Evolutionary conservation across 2,329 filamentous ascomycete genomes (phyloP).

Genomic region (Didymella exigua): DNA sequence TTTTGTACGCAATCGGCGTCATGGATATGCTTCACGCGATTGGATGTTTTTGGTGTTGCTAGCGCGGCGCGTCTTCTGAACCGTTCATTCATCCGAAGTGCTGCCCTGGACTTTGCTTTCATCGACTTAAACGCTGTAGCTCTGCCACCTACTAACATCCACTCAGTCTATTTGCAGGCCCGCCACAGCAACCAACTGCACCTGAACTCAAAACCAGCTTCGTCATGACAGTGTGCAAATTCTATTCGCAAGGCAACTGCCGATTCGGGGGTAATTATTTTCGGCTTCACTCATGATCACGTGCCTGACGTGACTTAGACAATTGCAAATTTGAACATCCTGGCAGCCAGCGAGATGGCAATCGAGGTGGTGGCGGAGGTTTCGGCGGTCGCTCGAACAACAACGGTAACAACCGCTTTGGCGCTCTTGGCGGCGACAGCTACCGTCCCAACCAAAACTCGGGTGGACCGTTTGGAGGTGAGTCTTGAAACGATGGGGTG

Average conservation of each 20-base stretch:
- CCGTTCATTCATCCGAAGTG: conserved; percentile 20
- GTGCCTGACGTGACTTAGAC: conserved; percentile 50
- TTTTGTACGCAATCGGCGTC: conserved; percentile 12
- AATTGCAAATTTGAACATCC: conserved; percentile 67
- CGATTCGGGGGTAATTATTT: conserved; percentile 63
- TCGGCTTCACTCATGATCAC: background rate
- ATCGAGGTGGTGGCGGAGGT: conserved; percentile 31
- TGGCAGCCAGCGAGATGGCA: conserved; percentile 41
- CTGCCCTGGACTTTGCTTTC: conserved; percentile 12
- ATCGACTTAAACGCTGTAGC: conserved; percentile 10
- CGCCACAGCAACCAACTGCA: background rate
- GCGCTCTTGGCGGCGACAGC: conserved; percentile 51
- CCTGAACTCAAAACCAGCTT: background rate
- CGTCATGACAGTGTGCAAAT: conserved; percentile 62
- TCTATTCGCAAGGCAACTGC: conserved; percentile 69
- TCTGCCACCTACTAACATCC: conserved; percentile 17
- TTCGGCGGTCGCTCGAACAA: conserved; percentile 32
- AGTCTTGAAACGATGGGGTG: conserved; percentile 15
- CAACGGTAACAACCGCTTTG: conserved; percentile 58
- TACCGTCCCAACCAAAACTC: conserved; percentile 37
- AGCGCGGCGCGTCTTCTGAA: conserved; percentile 28
- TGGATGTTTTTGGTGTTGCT: conserved; percentile 17
- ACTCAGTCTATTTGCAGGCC: conserved; percentile 19
- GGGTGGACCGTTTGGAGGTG: conserved; percentile 50
- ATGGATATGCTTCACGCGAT: conserved; percentile 4